Conservation (phyloP, 257 asterid genomes). For the Phtheirospermum japonicum region DNA sequence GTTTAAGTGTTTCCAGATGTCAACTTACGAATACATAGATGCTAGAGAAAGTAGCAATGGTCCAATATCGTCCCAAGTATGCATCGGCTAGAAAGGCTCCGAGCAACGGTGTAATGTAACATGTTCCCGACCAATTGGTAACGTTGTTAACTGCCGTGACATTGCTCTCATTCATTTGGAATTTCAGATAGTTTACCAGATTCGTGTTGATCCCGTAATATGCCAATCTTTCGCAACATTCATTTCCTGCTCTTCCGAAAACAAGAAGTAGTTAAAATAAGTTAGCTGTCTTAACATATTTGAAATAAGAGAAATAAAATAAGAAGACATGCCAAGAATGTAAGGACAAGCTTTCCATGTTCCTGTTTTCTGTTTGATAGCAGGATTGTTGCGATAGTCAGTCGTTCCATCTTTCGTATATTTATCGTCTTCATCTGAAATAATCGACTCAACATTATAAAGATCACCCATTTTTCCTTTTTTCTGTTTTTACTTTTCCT, state of each 20-base stretch:
- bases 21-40: slow-evolving; percentile 58
- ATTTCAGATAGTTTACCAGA: slow-evolving; percentile 58
- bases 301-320: not conserved
- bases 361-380: slow-evolving; percentile 51
- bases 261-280: no score
- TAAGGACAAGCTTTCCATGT: slow-evolving; percentile 82
- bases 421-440: slow-evolving; percentile 34
- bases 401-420: slow-evolving; percentile 60
- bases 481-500: no score
- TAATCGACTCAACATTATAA: not conserved
- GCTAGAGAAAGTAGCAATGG: slow-evolving; percentile 59
- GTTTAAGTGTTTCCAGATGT: no score
- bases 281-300: no score
- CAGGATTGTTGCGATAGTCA: slow-evolving; percentile 52
- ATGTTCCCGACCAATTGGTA: slow-evolving; percentile 76
- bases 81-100: slow-evolving; percentile 78
- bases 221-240: slow-evolving; percentile 77
- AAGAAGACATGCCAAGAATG: slow-evolving; percentile 47
- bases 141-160: slow-evolving; percentile 56
- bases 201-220: slow-evolving; percentile 74
- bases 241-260: slow-evolving; percentile 42
- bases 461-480: slow-evolving; percentile 6
- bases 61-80: slow-evolving; percentile 77
- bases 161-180: slow-evolving; percentile 52
- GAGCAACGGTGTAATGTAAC: slow-evolving; percentile 62